These are phyloP conservation scores for Talaromyces sp. DNA, from an alignment of 2,329 filamentous ascomycete species.

Conservation along the genomic window DNA sequence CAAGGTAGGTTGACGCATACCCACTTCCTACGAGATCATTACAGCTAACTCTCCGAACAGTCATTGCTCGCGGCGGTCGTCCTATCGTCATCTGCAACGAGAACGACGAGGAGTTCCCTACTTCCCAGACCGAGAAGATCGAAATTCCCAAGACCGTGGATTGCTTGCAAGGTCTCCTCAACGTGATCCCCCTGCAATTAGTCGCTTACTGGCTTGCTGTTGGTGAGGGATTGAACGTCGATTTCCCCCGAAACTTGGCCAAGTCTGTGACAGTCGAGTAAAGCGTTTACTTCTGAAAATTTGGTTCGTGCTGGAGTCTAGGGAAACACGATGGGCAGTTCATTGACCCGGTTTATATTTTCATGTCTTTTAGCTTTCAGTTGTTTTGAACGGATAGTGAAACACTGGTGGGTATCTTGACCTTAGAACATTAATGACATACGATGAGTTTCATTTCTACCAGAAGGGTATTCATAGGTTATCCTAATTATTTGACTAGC, in stretches of 20 bases:
- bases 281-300: conserved; percentile 23
- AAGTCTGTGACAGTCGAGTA: conserved; percentile 99
- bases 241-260: conserved; percentile 97
- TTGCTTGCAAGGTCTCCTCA: conserved; percentile 90
- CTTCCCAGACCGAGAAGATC: conserved; percentile 89
- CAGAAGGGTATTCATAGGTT: no score
- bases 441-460: conserved; percentile 9
- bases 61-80: conserved; percentile 91
- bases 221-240: conserved; percentile 91
- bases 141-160: conserved; percentile 96
- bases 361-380: conserved; percentile 5
- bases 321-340: conserved; percentile 12
- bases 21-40: not conserved
- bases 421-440: conserved; percentile 14
- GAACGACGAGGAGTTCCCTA: conserved; percentile 80
- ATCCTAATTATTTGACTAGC: no score
- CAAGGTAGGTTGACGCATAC: conserved; percentile 60
- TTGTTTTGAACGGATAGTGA: not conserved
- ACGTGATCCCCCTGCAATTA: conserved; percentile 94
- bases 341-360: not conserved
- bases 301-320: conserved; percentile 13
- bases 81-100: conserved; percentile 99
- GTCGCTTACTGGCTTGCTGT: conserved; percentile 99
- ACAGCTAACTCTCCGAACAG: conserved; percentile 47
- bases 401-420: conserved; percentile 5